Percentiles rank a stretch among this genome's conserved stretches.
These are phyloP conservation scores for Fonsecaea monophora DNA, from an alignment of 2,329 filamentous ascomycete genomes.

Conservation along the genomic window DNA sequence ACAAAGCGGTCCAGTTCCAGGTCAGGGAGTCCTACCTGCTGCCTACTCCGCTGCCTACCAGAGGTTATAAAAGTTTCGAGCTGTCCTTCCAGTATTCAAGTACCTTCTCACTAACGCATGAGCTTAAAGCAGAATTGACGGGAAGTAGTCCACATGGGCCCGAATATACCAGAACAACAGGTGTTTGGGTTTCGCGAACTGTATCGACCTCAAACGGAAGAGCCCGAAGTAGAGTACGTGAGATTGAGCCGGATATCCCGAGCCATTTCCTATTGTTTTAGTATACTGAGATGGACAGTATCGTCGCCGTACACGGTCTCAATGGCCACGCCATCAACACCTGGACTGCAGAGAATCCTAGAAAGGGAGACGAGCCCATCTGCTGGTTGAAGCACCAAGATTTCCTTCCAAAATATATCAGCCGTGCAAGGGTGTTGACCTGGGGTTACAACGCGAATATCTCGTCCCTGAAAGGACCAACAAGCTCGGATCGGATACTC, in stretches of 20 bases:
- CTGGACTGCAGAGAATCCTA: conserved; percentile 43
- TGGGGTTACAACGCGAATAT: conserved; percentile 46
- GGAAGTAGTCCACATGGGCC: neutral
- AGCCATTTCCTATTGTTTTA: neutral
- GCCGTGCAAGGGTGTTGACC: conserved; percentile 42
- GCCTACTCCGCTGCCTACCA: too few relatives aligned
- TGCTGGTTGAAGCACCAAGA: conserved; percentile 43
- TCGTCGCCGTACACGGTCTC: conserved; percentile 53
- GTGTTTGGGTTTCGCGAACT: conserved; percentile 34
- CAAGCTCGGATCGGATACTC: conserved; percentile 44
- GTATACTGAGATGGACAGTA: conserved; percentile 36
- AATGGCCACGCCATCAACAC: conserved; percentile 49
- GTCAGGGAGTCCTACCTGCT: too few relatives aligned
- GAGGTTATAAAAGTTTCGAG: too few relatives aligned
- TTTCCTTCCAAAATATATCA: conserved; percentile 46
- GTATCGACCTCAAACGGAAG: conserved; percentile 31
- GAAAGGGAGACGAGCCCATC: conserved; percentile 40
- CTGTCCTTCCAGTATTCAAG: too few relatives aligned
- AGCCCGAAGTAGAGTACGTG: conserved; percentile 35
- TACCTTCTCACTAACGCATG: too few relatives aligned
- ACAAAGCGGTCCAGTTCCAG: too few relatives aligned
- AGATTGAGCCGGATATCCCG: too few relatives aligned
- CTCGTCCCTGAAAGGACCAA: conserved; percentile 36
- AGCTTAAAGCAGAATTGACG: too few relatives aligned
- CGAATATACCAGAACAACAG: conserved; percentile 9